Evolutionary conservation across 2,329 filamentous ascomycete genomes (phyloP).

Genomic region (Pseudocercospora pini-densiflorae): DNA sequence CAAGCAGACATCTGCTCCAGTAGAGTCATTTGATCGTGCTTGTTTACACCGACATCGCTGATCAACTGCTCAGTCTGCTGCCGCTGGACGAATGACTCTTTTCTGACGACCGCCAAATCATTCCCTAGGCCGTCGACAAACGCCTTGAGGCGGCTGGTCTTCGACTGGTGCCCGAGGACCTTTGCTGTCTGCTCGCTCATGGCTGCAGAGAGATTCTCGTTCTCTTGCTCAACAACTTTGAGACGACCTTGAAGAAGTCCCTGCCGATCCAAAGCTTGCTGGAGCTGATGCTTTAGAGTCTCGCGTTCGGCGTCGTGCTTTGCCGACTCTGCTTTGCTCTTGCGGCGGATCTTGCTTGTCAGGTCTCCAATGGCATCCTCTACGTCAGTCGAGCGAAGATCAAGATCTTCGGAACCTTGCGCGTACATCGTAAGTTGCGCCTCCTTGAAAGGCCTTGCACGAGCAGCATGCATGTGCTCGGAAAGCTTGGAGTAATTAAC

Average conservation of each 20-base stretch:
- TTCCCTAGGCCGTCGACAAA: constrained; percentile 32
- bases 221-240: constrained; percentile 20
- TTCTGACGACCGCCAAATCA: constrained; percentile 29
- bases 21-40: constrained; percentile 17
- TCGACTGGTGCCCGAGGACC: constrained; percentile 18
- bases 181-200: constrained; percentile 24
- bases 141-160: constrained; percentile 27
- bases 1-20: constrained; percentile 19
- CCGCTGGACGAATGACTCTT: constrained; percentile 16
- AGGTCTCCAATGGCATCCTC: constrained; percentile 1
- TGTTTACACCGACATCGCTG: constrained; percentile 17
- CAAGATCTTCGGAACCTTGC: not conserved
- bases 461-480: not conserved
- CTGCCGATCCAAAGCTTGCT: not conserved
- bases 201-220: constrained; percentile 4
- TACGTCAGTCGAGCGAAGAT: constrained; percentile 4
- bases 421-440: not conserved
- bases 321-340: constrained; percentile 1
- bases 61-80: constrained; percentile 19
- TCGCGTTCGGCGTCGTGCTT: constrained; percentile 10
- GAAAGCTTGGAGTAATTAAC: not conserved
- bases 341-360: not conserved
- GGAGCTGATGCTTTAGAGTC: constrained; percentile 6
- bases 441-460: not conserved
- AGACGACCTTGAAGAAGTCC: constrained; percentile 9